phyloP scores from a whole-genome alignment of 371 early-diverging fungal genomes.

The Mortierella sp. region DNA sequence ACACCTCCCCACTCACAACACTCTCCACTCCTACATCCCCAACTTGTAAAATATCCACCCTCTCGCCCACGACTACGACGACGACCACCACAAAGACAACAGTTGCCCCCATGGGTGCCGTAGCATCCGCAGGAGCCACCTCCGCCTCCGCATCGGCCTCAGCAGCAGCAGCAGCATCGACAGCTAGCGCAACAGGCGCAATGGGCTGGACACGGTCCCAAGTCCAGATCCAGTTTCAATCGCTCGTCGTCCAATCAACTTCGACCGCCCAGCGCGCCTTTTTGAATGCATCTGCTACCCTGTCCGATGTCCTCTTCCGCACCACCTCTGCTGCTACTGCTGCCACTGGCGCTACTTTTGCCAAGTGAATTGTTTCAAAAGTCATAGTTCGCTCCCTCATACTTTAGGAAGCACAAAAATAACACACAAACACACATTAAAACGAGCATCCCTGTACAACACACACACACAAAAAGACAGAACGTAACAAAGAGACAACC shows the following conservation, averaged over 20 bases:
- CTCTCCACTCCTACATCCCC: not conserved
- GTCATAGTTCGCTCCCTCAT: not conserved
- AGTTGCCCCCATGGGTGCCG: not conserved
- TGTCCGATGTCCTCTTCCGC: constrained; percentile 44
- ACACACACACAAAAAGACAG: not conserved
- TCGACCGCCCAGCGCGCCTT: constrained; percentile 45
- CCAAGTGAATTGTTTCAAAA: not conserved
- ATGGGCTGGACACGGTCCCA: constrained; percentile 36
- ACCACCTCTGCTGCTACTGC: not conserved
- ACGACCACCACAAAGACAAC: not conserved
- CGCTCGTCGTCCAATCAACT: constrained; percentile 42
- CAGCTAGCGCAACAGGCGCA: not conserved
- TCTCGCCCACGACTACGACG: not conserved
- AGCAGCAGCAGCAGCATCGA: not conserved
- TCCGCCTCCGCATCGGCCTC: not conserved
- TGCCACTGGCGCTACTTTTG: not conserved
- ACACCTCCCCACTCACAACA: no score
- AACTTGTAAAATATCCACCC: not conserved
- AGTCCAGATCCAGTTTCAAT: constrained; percentile 43
- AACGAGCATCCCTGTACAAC: not conserved
- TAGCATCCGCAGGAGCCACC: not conserved
- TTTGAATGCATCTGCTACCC: constrained; percentile 33
- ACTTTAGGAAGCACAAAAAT: not conserved
- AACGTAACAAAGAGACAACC: not conserved
- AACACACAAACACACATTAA: not conserved